Percentiles rank a stretch among this genome's conserved stretches.
These are phyloP conservation scores for Tetracladium marchalianum DNA, from an alignment of 495 filamentous ascomycete species.

Conservation along the genomic window DNA sequence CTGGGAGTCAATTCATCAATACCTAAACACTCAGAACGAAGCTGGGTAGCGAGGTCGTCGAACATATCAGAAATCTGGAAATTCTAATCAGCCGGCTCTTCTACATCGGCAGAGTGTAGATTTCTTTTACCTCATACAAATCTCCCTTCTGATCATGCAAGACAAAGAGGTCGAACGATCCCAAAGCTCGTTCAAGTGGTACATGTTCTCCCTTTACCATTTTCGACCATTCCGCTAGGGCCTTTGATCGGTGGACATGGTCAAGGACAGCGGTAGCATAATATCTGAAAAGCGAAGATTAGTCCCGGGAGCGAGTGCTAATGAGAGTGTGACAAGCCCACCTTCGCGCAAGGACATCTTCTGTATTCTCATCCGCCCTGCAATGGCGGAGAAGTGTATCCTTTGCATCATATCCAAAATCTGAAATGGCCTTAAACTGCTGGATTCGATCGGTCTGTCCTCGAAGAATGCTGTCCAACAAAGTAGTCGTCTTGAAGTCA, in stretches of 20 bases:
- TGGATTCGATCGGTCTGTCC: conserved; percentile 58
- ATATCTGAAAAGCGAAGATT: conserved; percentile 40
- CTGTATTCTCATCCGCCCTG: conserved; percentile 41
- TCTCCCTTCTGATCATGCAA: conserved; percentile 59
- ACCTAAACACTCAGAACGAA: conserved; percentile 38
- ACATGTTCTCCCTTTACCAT: conserved; percentile 40
- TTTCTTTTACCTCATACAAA: conserved; percentile 53
- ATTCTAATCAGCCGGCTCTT: conserved; percentile 3
- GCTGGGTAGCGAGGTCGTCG: conserved; percentile 46
- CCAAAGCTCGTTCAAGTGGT: conserved; percentile 64
- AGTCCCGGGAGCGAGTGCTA: not conserved
- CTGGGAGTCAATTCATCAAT: conserved; percentile 45
- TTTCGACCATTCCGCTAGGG: conserved; percentile 64
- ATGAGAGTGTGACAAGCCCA: conserved; percentile 24
- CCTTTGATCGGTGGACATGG: conserved; percentile 71
- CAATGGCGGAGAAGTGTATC: conserved; percentile 67
- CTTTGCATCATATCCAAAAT: conserved; percentile 77
- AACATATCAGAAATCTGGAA: conserved; percentile 48
- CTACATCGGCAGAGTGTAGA: not conserved
- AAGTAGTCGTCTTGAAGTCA: conserved; percentile 41
- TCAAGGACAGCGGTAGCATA: conserved; percentile 63
- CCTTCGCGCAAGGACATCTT: conserved; percentile 77
- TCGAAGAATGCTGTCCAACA: conserved; percentile 61
- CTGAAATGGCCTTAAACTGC: conserved; percentile 57
- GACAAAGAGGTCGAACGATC: conserved; percentile 81